These are phyloP conservation scores for Anthracocystis walkeri DNA, from an alignment of 1,284 basidiomycete species.

Conservation along the genomic window DNA sequence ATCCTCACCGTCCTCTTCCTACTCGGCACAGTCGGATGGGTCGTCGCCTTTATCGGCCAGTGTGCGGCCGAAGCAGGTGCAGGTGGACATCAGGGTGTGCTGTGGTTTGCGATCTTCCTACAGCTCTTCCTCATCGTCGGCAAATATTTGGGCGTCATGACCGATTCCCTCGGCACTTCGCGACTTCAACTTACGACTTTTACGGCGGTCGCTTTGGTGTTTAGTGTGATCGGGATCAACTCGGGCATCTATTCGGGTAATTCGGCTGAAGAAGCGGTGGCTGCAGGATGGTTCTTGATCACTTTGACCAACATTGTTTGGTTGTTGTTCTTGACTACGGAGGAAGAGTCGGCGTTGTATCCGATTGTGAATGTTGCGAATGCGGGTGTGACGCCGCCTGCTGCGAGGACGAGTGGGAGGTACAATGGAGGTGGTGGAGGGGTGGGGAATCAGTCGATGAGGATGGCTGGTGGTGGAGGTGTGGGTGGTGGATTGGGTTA, in stretches of 20 bases:
- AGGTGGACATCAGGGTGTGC: constrained; percentile 74
- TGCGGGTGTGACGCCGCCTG: constrained; percentile 83
- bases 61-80: constrained; percentile 57
- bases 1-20: constrained; percentile 87
- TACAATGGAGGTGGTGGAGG: constrained; percentile 18
- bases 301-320: constrained; percentile 87
- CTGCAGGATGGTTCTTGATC: constrained; percentile 92
- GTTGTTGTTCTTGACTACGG: constrained; percentile 95
- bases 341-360: constrained; percentile 87
- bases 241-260: constrained; percentile 62
- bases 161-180: constrained; percentile 84
- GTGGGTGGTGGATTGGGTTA: constrained; percentile 15
- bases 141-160: constrained; percentile 83
- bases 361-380: constrained; percentile 88
- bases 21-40: constrained; percentile 87
- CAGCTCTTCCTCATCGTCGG: constrained; percentile 84
- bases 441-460: constrained; percentile 24
- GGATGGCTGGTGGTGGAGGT: constrained; percentile 33
- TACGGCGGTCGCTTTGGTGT: constrained; percentile 85
- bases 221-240: constrained; percentile 83
- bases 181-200: constrained; percentile 87
- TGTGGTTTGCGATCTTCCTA: constrained; percentile 93
- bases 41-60: constrained; percentile 87
- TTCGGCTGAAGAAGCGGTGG: constrained; percentile 75
- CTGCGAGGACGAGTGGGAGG: constrained; percentile 72